These are phyloP conservation scores for Macrolepiota albuminosa DNA, from an alignment of 768 basidiomycete species.

Conservation along the genomic window DNA sequence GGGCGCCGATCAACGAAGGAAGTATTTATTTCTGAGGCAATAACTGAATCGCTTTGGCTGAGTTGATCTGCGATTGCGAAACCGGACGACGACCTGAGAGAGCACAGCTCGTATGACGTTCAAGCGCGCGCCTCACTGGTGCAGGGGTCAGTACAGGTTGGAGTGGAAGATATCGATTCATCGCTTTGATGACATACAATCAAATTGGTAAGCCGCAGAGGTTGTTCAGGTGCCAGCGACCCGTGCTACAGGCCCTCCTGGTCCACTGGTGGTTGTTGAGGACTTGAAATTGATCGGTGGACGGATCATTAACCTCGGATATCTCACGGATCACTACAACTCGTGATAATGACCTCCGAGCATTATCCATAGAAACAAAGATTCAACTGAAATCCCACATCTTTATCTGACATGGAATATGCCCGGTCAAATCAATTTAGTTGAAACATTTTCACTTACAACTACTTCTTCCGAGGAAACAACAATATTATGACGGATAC, in stretches of 20 bases:
- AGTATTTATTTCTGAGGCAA: neutral
- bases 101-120: neutral
- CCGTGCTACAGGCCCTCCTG: neutral
- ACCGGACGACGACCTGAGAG: neutral
- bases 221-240: neutral
- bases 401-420: neutral
- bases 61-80: neutral
- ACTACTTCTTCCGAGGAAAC: neutral
- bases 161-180: neutral
- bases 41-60: neutral
- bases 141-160: neutral
- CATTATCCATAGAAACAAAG: neutral
- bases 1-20: neutral
- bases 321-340: neutral
- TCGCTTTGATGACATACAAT: neutral
- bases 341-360: neutral
- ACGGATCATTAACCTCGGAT: neutral
- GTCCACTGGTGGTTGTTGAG: neutral
- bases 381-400: neutral
- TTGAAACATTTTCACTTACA: neutral
- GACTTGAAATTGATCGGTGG: neutral
- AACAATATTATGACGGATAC: neutral
- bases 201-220: neutral
- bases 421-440: neutral
- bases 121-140: neutral